phyloP scores from a whole-genome alignment of 169 alveolate genomes.

The Ichthyophthirius multifiliis region DNA sequence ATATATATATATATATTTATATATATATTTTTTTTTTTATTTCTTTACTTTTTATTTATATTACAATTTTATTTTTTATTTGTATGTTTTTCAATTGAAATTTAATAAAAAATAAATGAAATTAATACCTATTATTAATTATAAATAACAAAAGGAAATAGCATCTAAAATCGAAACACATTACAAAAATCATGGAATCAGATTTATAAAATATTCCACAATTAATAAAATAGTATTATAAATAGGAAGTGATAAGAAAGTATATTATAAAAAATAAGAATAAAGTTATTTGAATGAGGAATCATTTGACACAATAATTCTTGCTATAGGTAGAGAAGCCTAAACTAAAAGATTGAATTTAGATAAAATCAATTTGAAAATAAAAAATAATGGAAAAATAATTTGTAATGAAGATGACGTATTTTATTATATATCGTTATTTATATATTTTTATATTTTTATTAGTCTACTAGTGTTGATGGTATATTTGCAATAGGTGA shows the following conservation, averaged over 20 bases:
- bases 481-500: slow-evolving; percentile 31
- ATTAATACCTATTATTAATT: too few species aligned
- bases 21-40: too few species aligned
- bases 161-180: not conserved
- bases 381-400: slow-evolving; percentile 54
- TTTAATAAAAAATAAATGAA: too few species aligned
- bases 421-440: slow-evolving; percentile 59
- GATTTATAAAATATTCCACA: not conserved
- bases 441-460: slow-evolving; percentile 54
- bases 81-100: too few species aligned
- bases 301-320: slow-evolving; percentile 67
- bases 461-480: slow-evolving; percentile 55
- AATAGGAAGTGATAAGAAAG: not conserved
- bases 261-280: not conserved
- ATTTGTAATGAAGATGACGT: slow-evolving; percentile 73
- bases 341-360: slow-evolving; percentile 47
- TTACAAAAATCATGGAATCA: not conserved
- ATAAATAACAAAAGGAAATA: not conserved
- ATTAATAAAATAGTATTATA: not conserved
- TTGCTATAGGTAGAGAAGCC: slow-evolving; percentile 87
- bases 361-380: slow-evolving; percentile 61
- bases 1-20: too few species aligned
- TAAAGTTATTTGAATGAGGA: not conserved
- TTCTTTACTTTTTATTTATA: too few species aligned
- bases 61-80: too few species aligned